Percentiles rank a stretch among this genome's conserved stretches.
Conservation (phyloP, 148 eudicot species). For the Euryodendron excelsum region DNA sequence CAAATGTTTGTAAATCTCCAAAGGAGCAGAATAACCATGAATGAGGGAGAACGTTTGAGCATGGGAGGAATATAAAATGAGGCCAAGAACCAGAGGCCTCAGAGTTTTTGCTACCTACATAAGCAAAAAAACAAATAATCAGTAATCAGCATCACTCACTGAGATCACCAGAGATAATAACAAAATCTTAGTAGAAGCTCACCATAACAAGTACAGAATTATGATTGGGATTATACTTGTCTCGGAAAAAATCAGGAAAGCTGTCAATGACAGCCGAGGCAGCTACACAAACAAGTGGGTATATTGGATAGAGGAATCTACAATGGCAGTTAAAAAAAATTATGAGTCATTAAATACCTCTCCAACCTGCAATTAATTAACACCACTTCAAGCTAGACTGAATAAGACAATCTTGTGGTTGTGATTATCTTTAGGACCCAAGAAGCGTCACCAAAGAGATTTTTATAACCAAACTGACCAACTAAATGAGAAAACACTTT, state of each 20-base stretch:
- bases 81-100: constrained; percentile 75
- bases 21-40: constrained; percentile 91
- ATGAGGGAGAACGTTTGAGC: constrained; percentile 88
- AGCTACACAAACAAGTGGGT: constrained; percentile 93
- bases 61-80: constrained; percentile 78
- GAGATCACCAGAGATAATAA: background rate
- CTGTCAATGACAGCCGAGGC: constrained; percentile 91
- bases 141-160: constrained; percentile 4
- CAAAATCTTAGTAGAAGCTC: constrained; percentile 17
- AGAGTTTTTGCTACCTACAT: constrained; percentile 65
- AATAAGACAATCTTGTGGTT: background rate
- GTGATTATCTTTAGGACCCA: background rate
- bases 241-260: constrained; percentile 85
- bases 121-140: constrained; percentile 25
- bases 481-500: background rate
- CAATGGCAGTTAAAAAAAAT: constrained; percentile 22
- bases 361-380: background rate
- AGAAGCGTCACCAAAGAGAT: background rate
- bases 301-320: constrained; percentile 97
- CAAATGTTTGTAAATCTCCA: constrained; percentile 95
- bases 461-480: background rate
- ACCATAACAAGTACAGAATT: constrained; percentile 57
- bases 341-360: background rate
- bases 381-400: constrained; percentile 10
- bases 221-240: constrained; percentile 54